Percentiles rank a stretch among this genome's conserved stretches.
These are phyloP conservation scores for Cryoendolithus antarcticus DNA, from an alignment of 2,329 filamentous ascomycete genomes.

Conservation along the genomic window DNA sequence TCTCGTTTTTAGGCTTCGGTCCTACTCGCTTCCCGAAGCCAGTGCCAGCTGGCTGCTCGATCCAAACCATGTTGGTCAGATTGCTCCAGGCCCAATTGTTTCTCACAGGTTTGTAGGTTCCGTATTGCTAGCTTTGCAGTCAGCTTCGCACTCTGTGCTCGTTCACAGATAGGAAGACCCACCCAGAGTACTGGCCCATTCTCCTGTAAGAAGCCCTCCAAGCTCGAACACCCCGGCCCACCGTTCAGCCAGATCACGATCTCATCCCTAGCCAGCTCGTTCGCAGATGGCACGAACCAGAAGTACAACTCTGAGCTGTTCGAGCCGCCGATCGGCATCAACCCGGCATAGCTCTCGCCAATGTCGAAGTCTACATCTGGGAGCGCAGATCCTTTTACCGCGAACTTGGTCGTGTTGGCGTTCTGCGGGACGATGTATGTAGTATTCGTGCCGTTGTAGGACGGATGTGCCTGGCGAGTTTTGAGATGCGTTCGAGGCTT, in stretches of 20 bases:
- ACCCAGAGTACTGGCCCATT: conserved; percentile 27
- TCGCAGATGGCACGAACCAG: conserved; percentile 37
- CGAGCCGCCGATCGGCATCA: conserved; percentile 20
- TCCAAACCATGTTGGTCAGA: conserved; percentile 32
- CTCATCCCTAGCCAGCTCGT: conserved; percentile 29
- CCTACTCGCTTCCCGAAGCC: conserved; percentile 26
- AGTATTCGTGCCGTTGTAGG: conserved; percentile 10
- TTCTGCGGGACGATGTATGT: conserved; percentile 29
- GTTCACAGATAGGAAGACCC: too few species aligned
- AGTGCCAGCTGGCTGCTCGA: conserved; percentile 33
- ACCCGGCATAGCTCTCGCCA: conserved; percentile 22
- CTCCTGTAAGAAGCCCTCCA: conserved; percentile 38
- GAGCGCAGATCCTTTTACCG: conserved; percentile 18
- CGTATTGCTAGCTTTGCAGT: conserved; percentile 36
- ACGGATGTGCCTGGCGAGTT: conserved; percentile 5
- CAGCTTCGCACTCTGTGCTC: conserved; percentile 2
- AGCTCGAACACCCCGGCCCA: conserved; percentile 33
- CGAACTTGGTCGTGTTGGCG: conserved; percentile 31
- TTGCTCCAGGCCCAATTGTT: conserved; percentile 43
- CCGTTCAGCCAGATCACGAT: conserved; percentile 28
- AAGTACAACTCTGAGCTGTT: conserved; percentile 32
- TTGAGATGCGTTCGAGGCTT: conserved; percentile 1
- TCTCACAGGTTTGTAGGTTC: conserved; percentile 29
- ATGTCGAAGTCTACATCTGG: conserved; percentile 25
- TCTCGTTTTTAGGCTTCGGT: conserved; percentile 23